Conservation (phyloP, 345 rosid genomes). For the Ceriops decandra region DNA sequence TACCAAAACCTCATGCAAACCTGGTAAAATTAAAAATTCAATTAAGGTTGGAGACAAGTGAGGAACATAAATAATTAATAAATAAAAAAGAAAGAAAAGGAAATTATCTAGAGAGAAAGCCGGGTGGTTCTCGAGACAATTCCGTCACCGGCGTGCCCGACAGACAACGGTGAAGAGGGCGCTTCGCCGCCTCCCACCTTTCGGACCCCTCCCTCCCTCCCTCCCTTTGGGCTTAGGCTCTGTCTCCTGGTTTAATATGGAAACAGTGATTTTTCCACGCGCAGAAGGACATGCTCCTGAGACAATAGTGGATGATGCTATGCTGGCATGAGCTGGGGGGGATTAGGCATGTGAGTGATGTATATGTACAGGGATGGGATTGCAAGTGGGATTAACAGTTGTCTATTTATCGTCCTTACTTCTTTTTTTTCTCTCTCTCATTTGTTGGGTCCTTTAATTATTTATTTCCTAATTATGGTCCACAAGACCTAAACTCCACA, state of each 20-base stretch:
- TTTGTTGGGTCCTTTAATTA: too few relatives aligned
- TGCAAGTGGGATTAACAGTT: constrained; percentile 24
- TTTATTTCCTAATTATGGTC: too few relatives aligned
- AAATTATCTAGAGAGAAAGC: constrained; percentile 12
- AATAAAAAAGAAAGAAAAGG: neutral
- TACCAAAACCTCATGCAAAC: constrained; percentile 31
- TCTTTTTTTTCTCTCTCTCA: too few relatives aligned
- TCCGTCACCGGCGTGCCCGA: constrained; percentile 32
- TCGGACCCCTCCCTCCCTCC: constrained; percentile 10
- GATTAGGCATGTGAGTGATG: constrained; percentile 17
- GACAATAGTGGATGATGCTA: neutral
- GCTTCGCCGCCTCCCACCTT: constrained; percentile 10
- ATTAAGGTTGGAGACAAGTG: constrained; percentile 12
- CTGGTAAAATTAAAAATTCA: constrained; percentile 10
- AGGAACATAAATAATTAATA: constrained; percentile 10
- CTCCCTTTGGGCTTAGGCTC: neutral
- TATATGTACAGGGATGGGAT: neutral
- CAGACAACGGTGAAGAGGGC: constrained; percentile 36
- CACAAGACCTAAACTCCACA: too few relatives aligned
- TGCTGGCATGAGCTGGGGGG: neutral
- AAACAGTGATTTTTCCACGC: constrained; percentile 23
- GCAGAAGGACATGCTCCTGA: constrained; percentile 6
- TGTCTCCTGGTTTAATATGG: constrained; percentile 6
- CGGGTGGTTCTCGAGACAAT: neutral
- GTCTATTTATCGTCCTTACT: too few relatives aligned